These are phyloP conservation scores for Tulasnella sp. DNA, from an alignment of 768 basidiomycete genomes.

Conservation along the genomic window DNA sequence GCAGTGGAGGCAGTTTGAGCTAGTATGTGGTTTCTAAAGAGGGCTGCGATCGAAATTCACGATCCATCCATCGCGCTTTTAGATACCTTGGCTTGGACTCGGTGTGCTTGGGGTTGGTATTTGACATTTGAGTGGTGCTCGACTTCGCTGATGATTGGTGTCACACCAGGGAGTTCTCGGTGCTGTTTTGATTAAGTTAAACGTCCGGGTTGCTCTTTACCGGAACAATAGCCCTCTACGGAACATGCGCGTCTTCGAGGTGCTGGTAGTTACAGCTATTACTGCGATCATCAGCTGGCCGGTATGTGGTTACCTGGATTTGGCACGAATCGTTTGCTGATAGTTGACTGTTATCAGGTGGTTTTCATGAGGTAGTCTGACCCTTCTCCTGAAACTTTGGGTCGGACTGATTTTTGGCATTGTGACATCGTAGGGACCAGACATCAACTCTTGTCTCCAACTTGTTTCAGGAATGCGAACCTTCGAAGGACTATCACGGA, in stretches of 20 bases:
- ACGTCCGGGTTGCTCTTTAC: conserved; percentile 55
- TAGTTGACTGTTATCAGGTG: conserved; percentile 35
- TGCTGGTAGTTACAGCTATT: conserved; percentile 51
- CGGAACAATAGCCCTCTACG: conserved; percentile 47
- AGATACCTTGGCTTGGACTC: conserved; percentile 66
- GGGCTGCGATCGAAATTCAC: background rate
- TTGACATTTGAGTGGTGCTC: background rate
- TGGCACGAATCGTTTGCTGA: background rate
- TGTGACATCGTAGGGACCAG: conserved; percentile 43
- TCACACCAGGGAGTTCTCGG: conserved; percentile 52
- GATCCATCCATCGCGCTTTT: background rate
- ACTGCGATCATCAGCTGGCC: conserved; percentile 67
- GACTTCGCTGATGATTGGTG: background rate
- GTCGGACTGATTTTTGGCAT: background rate
- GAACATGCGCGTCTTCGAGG: conserved; percentile 60
- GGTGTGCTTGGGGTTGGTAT: conserved; percentile 52
- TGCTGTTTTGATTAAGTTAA: conserved; percentile 56
- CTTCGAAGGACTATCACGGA: conserved; percentile 59
- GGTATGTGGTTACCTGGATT: conserved; percentile 30
- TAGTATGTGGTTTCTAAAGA: conserved; percentile 37
- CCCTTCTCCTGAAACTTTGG: background rate
- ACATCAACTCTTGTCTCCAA: conserved; percentile 76
- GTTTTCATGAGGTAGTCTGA: conserved; percentile 51
- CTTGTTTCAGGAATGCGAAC: conserved; percentile 75
- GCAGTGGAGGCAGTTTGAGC: conserved; percentile 65